Base-by-base conservation (phyloP, 129 eudicot species). In the Tagetes patula region DNA sequence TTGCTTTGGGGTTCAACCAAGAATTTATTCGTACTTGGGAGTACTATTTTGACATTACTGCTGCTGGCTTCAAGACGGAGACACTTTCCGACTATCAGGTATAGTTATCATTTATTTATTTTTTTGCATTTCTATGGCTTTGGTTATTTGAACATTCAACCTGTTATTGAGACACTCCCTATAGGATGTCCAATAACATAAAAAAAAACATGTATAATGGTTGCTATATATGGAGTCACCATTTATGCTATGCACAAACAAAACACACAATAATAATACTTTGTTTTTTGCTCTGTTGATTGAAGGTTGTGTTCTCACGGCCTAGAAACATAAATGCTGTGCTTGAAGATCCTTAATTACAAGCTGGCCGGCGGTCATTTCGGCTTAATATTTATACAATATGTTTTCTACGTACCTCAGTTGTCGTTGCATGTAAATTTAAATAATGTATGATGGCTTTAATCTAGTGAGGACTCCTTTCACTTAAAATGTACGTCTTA, bases 1-100 rank as follows among this genome's bases (percentile, higher is more conserved):
- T 79, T 39, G 82, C 81, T 56, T 67, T 91, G 75, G 96, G 96
- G 5, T 91, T 91, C 75, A 70, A 87, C 71, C 84, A 91, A 42
- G 88, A 91, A 80, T 91, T 91, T 84, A 83, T 91, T 61, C 72
- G 97, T 43, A 85, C 87, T 13, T 91, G 89, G 91, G 96, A 87
- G 62, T 90, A 87, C 66, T 90, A 90, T 70, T 87, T 90, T 64
- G 94, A 87, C 64, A 80, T 82, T 39, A 75, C 84, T 67, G 95
- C 87, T 30, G 91, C 97, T 4, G 95, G 89, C 12, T 91, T 87
- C 74, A 91, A 77, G 81, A 65, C 91, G 1, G 68, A 59, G 13
- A 82, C 86, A 6, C 82, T 91, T 2, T 82, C 85, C 40, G 53
- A 78, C 70, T 91, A 91, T 40, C 95, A 91, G 97, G 95, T 82